phyloP scores from a whole-genome alignment of 1,139 yeast genomes.

The Taphrina sp. region DNA sequence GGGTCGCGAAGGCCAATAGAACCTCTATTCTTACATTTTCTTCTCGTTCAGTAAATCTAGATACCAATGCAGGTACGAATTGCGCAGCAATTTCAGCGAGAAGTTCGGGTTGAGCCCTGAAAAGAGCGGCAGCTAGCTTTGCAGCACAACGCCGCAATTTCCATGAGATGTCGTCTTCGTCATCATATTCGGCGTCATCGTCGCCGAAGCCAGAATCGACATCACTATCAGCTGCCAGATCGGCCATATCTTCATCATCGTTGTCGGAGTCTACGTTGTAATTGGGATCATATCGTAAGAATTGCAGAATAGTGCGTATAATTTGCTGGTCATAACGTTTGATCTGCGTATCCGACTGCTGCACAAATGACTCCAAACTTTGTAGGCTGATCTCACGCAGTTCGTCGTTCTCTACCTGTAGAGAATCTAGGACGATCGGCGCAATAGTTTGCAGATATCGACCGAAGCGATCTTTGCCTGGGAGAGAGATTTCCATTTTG shows the following conservation, averaged over 20 bases:
- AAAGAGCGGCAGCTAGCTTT: conserved; percentile 49
- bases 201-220: conserved; percentile 41
- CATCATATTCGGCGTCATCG: conserved; percentile 50
- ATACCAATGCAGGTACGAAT: conserved; percentile 41
- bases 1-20: conserved; percentile 41
- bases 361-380: conserved; percentile 42
- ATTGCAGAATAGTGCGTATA: conserved; percentile 47
- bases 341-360: conserved; percentile 40
- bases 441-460: conserved; percentile 39
- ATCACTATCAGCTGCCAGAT: conserved; percentile 44
- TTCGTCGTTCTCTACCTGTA: conserved; percentile 41
- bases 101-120: conserved; percentile 44
- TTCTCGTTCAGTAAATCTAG: conserved; percentile 46
- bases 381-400: conserved; percentile 43
- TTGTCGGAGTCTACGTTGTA: conserved; percentile 44
- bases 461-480: conserved; percentile 41
- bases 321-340: conserved; percentile 43
- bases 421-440: conserved; percentile 39
- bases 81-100: conserved; percentile 37
- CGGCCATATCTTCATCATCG: conserved; percentile 45
- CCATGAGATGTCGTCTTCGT: conserved; percentile 67
- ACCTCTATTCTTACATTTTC: conserved; percentile 47
- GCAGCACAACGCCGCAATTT: conserved; percentile 61
- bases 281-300: conserved; percentile 62
- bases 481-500: conserved; percentile 37